Evolutionary conservation across 2,329 filamentous ascomycete genomes (phyloP), one percentile per base, ranked within the genome.

Genomic region (Cytospora piceae): DNA sequence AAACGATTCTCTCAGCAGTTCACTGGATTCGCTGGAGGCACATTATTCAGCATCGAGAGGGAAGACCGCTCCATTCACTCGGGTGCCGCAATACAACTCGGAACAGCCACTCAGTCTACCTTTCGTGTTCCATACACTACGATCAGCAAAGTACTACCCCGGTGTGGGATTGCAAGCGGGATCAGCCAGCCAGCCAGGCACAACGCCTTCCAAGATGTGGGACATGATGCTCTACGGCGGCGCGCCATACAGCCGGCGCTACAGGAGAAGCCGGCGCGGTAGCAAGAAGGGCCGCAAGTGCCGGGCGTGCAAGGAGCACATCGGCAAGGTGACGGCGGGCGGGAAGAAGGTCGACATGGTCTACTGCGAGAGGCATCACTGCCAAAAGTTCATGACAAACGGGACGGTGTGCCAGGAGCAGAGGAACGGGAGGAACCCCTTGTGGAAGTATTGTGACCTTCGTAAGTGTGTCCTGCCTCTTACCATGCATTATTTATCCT

Each of bases 341-440:
- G 66, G 66, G 20, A 60, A 62, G 24, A 58, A 29, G 37, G 46
- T 65, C 17, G 37, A 58, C n/a, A 55, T 67, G 8, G 37, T 37
- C 32, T 67, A 65, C 58, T 67, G 66, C 63, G 53, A 67, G 63
- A 58, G 39, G 55, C 66, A 67, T 27, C 60, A 65, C 51, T 67
- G 66, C 31, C 51, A 42, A 49, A 65, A 53, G 37, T 15, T 64
- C 4, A 11, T 56, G 24, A 12, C 46, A 1, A 59, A 51, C 14
- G 63, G 65, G 17, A 56, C 61, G 34, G 17, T 65, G 2, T 69
- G 67, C 42, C 54, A 61, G 22, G 46, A 61, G 22, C 65, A 60
- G 53, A 62, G 61, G 29, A 67, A 67, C n/a, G 58, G 67, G 34
- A 46, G 65, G 37, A 57, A 57, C 29, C 60, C 60, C 12, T 29